These are phyloP conservation scores for Fusarium brachygibbosum DNA, from an alignment of 2,329 filamentous ascomycete species.

Conservation along the genomic window DNA sequence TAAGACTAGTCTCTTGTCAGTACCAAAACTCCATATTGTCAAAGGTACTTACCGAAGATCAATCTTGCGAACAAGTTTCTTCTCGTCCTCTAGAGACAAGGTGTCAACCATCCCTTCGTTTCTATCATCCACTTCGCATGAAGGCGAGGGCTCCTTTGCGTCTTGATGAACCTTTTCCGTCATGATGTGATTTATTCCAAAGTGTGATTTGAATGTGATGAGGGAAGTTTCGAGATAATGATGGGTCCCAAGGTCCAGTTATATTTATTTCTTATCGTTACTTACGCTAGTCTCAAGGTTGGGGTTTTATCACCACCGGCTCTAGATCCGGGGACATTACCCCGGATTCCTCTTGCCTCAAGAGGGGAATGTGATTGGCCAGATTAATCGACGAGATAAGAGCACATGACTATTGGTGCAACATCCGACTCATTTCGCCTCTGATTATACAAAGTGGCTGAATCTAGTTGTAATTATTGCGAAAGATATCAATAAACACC, in stretches of 20 bases:
- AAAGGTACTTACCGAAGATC: slow-evolving; percentile 4
- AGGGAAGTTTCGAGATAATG: not conserved
- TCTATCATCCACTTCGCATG: not conserved
- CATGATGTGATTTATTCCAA: not conserved
- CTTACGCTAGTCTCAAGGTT: not conserved
- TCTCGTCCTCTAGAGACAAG: slow-evolving; percentile 11
- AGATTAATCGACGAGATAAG: slow-evolving; percentile 26
- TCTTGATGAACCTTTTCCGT: slow-evolving; percentile 4
- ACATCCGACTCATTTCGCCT: not conserved
- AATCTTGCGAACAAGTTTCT: slow-evolving; percentile 21
- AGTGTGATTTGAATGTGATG: not conserved
- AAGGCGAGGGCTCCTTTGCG: slow-evolving; percentile 6
- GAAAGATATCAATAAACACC: not conserved
- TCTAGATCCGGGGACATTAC: slow-evolving; percentile 19
- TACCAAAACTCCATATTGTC: fast-evolving
- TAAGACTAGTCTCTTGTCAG: not conserved
- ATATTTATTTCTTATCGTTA: slow-evolving; percentile 19
- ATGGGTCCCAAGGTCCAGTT: slow-evolving; percentile 11
- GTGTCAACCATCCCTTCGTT: slow-evolving; percentile 7
- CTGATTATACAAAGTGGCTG: not conserved
- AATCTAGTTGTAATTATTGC: not conserved
- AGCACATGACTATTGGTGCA: not conserved
- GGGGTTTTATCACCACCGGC: slow-evolving; percentile 4
- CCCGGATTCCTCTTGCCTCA: slow-evolving; percentile 7
- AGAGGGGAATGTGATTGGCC: fast-evolving